Evolutionary conservation across 2,329 filamentous ascomycete species (phyloP).

Genomic region (Microsporum ferrugineum): DNA sequence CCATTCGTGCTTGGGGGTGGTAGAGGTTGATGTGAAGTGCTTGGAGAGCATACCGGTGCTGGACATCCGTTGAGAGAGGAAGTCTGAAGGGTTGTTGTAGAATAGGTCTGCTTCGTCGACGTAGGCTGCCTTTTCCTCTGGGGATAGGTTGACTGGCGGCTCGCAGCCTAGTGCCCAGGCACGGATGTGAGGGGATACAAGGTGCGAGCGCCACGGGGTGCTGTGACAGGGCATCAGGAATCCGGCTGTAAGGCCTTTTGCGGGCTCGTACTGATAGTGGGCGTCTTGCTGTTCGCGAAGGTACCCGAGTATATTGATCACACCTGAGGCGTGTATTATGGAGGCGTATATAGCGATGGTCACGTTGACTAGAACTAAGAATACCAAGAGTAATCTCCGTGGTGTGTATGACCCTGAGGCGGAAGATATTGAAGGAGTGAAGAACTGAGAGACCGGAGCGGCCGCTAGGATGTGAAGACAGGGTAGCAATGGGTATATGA

Average conservation of each 20-base stretch:
- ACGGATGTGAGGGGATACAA: conserved; percentile 60
- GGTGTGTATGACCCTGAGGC: conserved; percentile 29
- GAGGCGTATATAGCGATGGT: conserved; percentile 63
- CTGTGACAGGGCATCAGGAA: conserved; percentile 95
- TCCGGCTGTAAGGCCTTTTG: conserved; percentile 43
- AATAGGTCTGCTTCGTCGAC: conserved; percentile 86
- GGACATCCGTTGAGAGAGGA: conserved; percentile 46
- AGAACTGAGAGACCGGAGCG: conserved; percentile 53
- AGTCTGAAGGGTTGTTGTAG: conserved; percentile 54
- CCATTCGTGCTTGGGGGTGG: conserved; percentile 28
- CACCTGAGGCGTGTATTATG: conserved; percentile 66
- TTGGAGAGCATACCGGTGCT: conserved; percentile 14
- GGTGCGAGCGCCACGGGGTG: conserved; percentile 85
- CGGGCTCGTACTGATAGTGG: background rate
- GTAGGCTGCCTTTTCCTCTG: conserved; percentile 54
- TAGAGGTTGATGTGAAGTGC: conserved; percentile 1
- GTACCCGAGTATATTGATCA: conserved; percentile 61
- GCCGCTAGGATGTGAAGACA: conserved; percentile 73
- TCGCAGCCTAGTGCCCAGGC: conserved; percentile 86
- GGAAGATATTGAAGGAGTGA: conserved; percentile 38
- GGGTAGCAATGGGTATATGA: conserved; percentile 86
- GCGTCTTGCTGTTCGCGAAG: conserved; percentile 57
- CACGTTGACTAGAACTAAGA: conserved; percentile 54
- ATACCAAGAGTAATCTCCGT: conserved; percentile 43
- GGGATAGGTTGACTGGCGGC: conserved; percentile 61